Base-by-base conservation (phyloP, 2,329 filamentous ascomycete species). In the Phyllosticta capitalensis region DNA sequence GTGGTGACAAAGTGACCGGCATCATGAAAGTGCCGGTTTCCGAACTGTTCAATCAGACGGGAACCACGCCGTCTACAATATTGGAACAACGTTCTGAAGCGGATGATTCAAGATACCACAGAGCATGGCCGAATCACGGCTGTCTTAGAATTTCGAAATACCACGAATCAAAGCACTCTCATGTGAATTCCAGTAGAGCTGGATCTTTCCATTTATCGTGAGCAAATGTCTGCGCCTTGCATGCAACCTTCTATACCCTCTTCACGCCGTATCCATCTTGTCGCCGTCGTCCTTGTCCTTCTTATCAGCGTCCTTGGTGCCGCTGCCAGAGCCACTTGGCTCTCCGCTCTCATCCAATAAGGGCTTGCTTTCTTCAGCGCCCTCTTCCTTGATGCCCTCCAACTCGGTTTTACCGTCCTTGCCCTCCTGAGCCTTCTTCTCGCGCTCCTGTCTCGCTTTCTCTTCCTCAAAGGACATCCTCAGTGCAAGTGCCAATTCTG, bases 391-490 rank as follows among this genome's bases (percentile, higher is more conserved):
- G 70, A 97, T 90, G 53, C 85, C 85, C 69, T 91, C 90, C 65
- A 97, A 79, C 52, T 85, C 83, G 51, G 84, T 84, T 78, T 92
- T 92, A 65, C 84, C 84, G 58, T 88, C 83, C 45, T 78, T 75
- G 61, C 85, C 82, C 66, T 89, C 87, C 66, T 89, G 87, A 64
- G 90, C 84, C 67, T 86, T 85, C 67, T 87, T 89, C 69, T 88
- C 85, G 76, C 90, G 90, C 73, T 96, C 92, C 75, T 95, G 87
- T 68, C 94, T 81, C 63, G 92, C 92, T 78, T 95, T 95, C 76
- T 99, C 94, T 72, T 99, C 94, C 73, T 99, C 94, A 83, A 95
- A 90, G 75, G 90, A 95, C 90, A 99, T 96, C 64, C 94, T 86
- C 71, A 99, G 79, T 56, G 94, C 94, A 66, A 99, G 83, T 21